A percentile compares a stretch with the other conserved stretches of the same genome.
Evolutionary conservation across 139 green algal species (phyloP).

Genomic region (Chlorella sp.): DNA sequence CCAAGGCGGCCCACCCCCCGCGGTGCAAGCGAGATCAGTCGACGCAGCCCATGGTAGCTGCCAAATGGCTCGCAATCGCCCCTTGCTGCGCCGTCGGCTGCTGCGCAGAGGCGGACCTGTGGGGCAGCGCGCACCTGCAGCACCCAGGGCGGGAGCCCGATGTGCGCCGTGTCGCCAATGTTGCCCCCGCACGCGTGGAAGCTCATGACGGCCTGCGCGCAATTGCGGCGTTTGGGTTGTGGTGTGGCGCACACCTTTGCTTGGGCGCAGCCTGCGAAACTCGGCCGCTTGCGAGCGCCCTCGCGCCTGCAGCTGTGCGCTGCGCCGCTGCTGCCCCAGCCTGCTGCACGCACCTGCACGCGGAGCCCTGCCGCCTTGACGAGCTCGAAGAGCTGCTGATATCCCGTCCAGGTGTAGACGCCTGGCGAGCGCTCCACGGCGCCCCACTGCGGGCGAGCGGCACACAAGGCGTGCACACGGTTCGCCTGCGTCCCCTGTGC

Average conservation of each 20-base stretch:
- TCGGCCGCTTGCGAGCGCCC: too few species aligned
- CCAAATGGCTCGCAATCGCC: background rate
- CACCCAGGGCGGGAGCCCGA: slow-evolving; percentile 82
- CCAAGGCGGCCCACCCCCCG: background rate
- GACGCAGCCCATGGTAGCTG: background rate
- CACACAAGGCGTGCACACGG: background rate
- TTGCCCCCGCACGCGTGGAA: slow-evolving; percentile 95
- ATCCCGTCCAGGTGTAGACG: slow-evolving; percentile 79
- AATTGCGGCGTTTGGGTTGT: too few species aligned
- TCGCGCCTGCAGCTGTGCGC: too few species aligned
- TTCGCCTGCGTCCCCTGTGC: too few species aligned
- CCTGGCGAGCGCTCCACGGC: slow-evolving; percentile 73
- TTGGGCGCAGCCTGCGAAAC: slow-evolving; percentile 8
- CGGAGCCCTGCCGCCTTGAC: slow-evolving; percentile 67
- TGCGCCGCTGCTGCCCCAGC: too few species aligned
- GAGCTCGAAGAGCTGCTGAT: slow-evolving; percentile 72
- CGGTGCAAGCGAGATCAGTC: background rate
- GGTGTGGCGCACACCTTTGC: too few species aligned
- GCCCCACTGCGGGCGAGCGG: slow-evolving; percentile 63
- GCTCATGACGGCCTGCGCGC: slow-evolving; percentile 83
- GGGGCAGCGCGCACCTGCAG: slow-evolving; percentile 64
- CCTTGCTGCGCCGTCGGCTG: background rate
- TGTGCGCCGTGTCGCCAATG: slow-evolving; percentile 77
- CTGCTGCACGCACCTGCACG: slow-evolving; percentile 65
- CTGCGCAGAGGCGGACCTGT: too few species aligned